phyloP scores from a whole-genome alignment of 208 protist species.

The Crithidia fasciculata region DNA sequence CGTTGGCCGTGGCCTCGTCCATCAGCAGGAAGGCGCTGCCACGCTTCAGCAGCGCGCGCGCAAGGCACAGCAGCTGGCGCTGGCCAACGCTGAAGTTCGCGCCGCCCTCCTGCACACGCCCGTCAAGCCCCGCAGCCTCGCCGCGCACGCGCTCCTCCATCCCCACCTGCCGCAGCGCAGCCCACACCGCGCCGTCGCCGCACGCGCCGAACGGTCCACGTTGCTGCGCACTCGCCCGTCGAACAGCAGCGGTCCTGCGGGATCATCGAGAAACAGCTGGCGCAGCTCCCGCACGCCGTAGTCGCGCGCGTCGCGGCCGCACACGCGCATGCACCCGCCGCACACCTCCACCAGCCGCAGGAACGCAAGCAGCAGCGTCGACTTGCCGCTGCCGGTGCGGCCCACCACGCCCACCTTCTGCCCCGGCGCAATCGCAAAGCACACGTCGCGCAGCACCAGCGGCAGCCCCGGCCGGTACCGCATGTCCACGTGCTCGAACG shows the following conservation, averaged over 20 bases:
- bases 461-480: slow-evolving; percentile 52
- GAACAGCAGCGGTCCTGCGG: slow-evolving; percentile 85
- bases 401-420: no score
- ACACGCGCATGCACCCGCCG: slow-evolving; percentile 53
- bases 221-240: slow-evolving; percentile 77
- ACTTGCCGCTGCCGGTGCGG: no score
- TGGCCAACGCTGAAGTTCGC: slow-evolving; percentile 76
- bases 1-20: slow-evolving; percentile 78
- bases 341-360: slow-evolving; percentile 66
- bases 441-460: no score
- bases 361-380: no score
- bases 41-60: slow-evolving; percentile 66
- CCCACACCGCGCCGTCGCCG: slow-evolving; percentile 51
- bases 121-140: slow-evolving; percentile 38
- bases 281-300: slow-evolving; percentile 57
- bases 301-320: slow-evolving; percentile 33
- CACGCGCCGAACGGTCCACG: slow-evolving; percentile 60
- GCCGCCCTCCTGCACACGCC: slow-evolving; percentile 59
- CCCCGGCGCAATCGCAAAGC: no score
- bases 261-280: slow-evolving; percentile 77
- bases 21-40: slow-evolving; percentile 68
- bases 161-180: slow-evolving; percentile 53
- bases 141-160: slow-evolving; percentile 38
- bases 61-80: slow-evolving; percentile 76
- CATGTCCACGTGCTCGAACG: slow-evolving; percentile 65